These are phyloP conservation scores for Emergomyces africanus DNA, from an alignment of 2,329 filamentous ascomycete genomes.

Conservation along the genomic window DNA sequence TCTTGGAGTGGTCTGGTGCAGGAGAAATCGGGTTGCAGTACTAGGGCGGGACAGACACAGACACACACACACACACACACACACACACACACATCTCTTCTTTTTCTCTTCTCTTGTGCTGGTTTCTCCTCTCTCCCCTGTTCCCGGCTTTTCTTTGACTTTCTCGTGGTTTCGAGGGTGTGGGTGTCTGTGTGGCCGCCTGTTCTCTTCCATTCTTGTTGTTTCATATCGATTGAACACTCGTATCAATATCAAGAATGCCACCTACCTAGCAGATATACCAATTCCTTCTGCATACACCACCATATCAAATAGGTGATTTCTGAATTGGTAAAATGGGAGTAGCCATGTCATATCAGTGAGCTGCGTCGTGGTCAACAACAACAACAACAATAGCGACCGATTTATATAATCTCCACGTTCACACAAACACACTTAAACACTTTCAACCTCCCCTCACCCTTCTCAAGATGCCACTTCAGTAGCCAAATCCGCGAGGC, in stretches of 20 bases:
- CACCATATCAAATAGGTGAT: background rate
- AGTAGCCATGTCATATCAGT: background rate
- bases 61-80: too few species aligned
- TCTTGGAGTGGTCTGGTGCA: background rate
- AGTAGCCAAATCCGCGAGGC: background rate
- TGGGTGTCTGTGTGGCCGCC: background rate
- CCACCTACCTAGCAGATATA: background rate
- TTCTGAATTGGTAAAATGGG: background rate
- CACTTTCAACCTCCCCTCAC: background rate
- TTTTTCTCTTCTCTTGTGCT: background rate
- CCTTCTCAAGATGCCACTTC: background rate
- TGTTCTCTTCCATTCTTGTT: background rate
- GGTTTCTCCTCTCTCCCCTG: background rate
- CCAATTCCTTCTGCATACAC: background rate
- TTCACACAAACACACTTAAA: background rate
- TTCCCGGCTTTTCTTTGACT: background rate
- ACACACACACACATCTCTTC: too few species aligned
- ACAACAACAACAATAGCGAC: too few species aligned
- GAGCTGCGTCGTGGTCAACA: background rate
- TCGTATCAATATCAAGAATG: background rate
- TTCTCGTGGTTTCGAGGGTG: background rate
- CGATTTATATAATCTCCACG: background rate
- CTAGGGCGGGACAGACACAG: background rate
- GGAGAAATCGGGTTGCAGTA: background rate
- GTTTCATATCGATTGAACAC: background rate